phyloP scores from a whole-genome alignment of 1,284 basidiomycete genomes.

The Leccinum cinnamomeum region DNA sequence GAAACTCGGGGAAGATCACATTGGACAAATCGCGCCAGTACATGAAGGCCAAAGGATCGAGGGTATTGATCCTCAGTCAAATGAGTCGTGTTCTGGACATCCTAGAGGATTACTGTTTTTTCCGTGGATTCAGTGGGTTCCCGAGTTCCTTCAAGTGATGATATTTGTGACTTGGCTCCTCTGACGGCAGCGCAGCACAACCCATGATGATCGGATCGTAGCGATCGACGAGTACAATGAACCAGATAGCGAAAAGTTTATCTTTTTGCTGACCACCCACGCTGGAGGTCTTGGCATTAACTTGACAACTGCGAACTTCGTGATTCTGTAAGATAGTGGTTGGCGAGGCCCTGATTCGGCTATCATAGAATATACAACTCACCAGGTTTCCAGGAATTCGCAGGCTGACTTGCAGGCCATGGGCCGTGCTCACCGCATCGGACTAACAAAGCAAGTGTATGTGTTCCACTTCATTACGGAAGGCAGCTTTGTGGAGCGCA shows the following conservation, averaged over 20 bases:
- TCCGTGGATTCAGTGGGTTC: conserved; percentile 81
- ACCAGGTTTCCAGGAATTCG: conserved; percentile 70
- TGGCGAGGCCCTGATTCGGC: conserved; percentile 51
- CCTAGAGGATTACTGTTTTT: conserved; percentile 96
- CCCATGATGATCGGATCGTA: conserved; percentile 93
- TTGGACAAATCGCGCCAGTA: conserved; percentile 89
- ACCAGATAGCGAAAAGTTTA: conserved; percentile 92
- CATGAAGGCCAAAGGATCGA: conserved; percentile 92
- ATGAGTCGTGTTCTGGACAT: conserved; percentile 97
- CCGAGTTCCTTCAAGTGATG: background rate
- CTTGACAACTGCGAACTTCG: conserved; percentile 92
- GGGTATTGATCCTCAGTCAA: conserved; percentile 97
- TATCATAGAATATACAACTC: background rate
- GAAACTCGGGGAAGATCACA: conserved; percentile 97
- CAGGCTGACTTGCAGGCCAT: conserved; percentile 99
- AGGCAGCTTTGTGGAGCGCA: conserved; percentile 95
- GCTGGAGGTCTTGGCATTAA: conserved; percentile 99
- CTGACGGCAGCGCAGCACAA: conserved; percentile 83
- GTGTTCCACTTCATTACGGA: conserved; percentile 98
- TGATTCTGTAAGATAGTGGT: conserved; percentile 97
- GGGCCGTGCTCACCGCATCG: conserved; percentile 98
- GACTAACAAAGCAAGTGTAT: conserved; percentile 98
- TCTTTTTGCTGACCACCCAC: conserved; percentile 95
- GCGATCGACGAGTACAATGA: conserved; percentile 99
- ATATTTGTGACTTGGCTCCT: background rate